Evolutionary conservation across 495 filamentous ascomycete species (phyloP).

Genomic region (Lasiosphaeria ovina): DNA sequence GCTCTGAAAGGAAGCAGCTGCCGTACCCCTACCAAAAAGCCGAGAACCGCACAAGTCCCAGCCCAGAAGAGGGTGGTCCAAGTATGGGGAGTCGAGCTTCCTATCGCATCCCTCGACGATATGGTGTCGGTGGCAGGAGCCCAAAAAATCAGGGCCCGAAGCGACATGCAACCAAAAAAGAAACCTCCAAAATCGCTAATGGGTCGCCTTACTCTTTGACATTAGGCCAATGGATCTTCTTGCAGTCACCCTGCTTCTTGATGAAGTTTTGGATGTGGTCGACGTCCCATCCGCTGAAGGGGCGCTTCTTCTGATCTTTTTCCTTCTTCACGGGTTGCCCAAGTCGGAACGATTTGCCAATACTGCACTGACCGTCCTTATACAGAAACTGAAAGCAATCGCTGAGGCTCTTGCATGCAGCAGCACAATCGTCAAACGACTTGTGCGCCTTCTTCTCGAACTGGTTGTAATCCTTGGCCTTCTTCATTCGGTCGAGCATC

Average conservation of each 20-base stretch:
- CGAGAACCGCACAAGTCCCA: too few species aligned
- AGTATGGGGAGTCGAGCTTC: too few species aligned
- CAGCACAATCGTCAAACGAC: constrained; percentile 42
- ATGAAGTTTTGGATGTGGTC: constrained; percentile 36
- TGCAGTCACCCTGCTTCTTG: constrained; percentile 27
- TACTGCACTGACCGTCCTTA: constrained; percentile 30
- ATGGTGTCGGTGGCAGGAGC: too few species aligned
- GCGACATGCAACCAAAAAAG: too few species aligned
- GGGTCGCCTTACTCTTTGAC: constrained; percentile 6
- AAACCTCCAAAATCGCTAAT: too few species aligned
- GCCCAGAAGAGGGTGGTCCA: too few species aligned
- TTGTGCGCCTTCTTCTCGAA: constrained; percentile 38
- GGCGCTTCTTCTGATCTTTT: constrained; percentile 13
- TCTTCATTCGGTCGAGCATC: constrained; percentile 31
- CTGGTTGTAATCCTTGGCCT: constrained; percentile 27
- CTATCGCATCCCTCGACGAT: too few species aligned
- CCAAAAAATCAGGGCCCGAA: too few species aligned
- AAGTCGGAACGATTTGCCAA: constrained; percentile 29
- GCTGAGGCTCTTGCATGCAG: constrained; percentile 39
- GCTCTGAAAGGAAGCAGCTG: too few species aligned
- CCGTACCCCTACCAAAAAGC: too few species aligned
- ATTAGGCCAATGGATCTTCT: constrained; percentile 34
- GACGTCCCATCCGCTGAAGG: constrained; percentile 39
- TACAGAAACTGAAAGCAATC: constrained; percentile 43
- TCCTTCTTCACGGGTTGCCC: constrained; percentile 32